Evolutionary conservation across 2,329 filamentous ascomycete genomes (phyloP).

Genomic region (Ceratocystis variospora): DNA sequence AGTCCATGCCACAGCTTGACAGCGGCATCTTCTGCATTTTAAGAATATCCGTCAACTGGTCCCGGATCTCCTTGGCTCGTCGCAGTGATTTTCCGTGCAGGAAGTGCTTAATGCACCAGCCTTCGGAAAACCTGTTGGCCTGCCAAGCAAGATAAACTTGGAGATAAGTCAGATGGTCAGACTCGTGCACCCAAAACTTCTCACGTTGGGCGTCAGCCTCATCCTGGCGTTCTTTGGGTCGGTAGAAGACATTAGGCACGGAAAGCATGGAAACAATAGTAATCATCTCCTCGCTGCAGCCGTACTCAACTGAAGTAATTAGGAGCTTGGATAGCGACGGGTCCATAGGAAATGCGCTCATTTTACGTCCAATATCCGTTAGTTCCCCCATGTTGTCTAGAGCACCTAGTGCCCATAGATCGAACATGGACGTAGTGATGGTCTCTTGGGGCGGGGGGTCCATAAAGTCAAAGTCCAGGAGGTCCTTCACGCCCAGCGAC

Average conservation of each 20-base stretch:
- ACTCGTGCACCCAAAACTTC: constrained; percentile 97
- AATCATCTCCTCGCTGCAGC: constrained; percentile 92
- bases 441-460: constrained; percentile 96
- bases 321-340: constrained; percentile 87
- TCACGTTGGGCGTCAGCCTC: constrained; percentile 91
- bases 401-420: constrained; percentile 89
- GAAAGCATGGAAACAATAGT: constrained; percentile 97
- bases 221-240: constrained; percentile 90
- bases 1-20: constrained; percentile 83
- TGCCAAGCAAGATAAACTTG: constrained; percentile 96
- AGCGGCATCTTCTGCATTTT: constrained; percentile 78
- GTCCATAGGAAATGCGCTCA: constrained; percentile 98
- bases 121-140: constrained; percentile 74
- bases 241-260: constrained; percentile 91
- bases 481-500: constrained; percentile 81
- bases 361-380: constrained; percentile 71
- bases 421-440: constrained; percentile 92
- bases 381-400: constrained; percentile 88
- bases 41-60: constrained; percentile 91
- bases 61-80: constrained; percentile 82
- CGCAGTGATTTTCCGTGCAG: constrained; percentile 88
- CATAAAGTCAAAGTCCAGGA: constrained; percentile 98
- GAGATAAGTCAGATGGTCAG: constrained; percentile 86
- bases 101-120: constrained; percentile 89
- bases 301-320: constrained; percentile 80